Conservation (phyloP, 768 basidiomycete species). For the Lactarius vividus region DNA sequence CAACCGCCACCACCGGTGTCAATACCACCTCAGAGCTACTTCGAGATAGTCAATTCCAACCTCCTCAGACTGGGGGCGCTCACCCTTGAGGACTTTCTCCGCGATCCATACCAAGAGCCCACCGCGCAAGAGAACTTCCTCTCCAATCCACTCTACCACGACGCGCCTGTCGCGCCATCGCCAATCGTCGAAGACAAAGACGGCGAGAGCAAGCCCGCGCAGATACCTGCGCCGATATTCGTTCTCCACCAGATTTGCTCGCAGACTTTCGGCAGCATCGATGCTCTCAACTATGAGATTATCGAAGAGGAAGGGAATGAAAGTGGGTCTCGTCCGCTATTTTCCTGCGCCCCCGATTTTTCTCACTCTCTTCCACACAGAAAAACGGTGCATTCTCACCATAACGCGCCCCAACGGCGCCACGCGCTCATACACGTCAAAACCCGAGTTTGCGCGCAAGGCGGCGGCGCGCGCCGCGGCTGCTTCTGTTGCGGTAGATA, state of each 20-base stretch:
- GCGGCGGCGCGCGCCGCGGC: slow-evolving; percentile 54
- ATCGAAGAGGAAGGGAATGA: slow-evolving; percentile 26
- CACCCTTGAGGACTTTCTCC: slow-evolving; percentile 22
- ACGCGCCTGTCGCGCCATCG: slow-evolving; percentile 10
- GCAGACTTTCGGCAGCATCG: slow-evolving; percentile 30
- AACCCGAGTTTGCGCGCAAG: slow-evolving; percentile 43
- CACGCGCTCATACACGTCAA: slow-evolving; percentile 53
- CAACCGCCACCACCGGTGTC: background rate
- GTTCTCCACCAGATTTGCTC: slow-evolving; percentile 31
- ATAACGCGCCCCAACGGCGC: slow-evolving; percentile 54
- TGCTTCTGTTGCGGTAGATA: slow-evolving; percentile 52
- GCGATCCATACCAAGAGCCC: slow-evolving; percentile 23
- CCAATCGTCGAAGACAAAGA: slow-evolving; percentile 8
- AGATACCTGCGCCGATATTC: slow-evolving; percentile 19
- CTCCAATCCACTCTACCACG: slow-evolving; percentile 10
- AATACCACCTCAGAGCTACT: slow-evolving; percentile 8
- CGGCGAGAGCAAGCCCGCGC: slow-evolving; percentile 4
- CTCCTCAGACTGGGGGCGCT: slow-evolving; percentile 25
- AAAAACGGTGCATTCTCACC: slow-evolving; percentile 59
- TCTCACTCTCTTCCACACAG: slow-evolving; percentile 34
- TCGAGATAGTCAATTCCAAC: slow-evolving; percentile 19
- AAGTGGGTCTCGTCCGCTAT: slow-evolving; percentile 10
- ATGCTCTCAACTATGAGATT: slow-evolving; percentile 28
- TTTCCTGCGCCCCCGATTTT: background rate
- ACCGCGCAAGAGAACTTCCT: slow-evolving; percentile 4